A percentile compares a stretch with the other conserved stretches of the same genome.
phyloP scores from a whole-genome alignment of 208 protist species.

The Trichomonas tenax region DNA sequence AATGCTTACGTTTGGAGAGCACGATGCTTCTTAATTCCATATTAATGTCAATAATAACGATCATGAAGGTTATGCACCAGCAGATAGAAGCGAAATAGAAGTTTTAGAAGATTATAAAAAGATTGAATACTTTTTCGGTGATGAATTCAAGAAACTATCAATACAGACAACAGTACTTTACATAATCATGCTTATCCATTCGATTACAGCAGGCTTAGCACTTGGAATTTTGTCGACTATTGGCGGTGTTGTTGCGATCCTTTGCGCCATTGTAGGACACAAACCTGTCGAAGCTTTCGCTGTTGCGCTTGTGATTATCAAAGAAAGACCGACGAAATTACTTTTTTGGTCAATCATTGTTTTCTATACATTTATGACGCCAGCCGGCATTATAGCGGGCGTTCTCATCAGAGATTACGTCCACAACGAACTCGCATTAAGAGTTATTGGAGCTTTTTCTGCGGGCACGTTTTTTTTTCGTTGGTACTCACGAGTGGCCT shows the following conservation, averaged over 20 bases:
- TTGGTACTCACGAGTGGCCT: neutral
- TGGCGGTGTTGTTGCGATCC: neutral
- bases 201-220: neutral
- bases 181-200: neutral
- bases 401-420: neutral
- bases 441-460: neutral
- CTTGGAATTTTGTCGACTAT: neutral
- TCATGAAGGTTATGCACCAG: neutral
- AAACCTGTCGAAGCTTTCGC: neutral
- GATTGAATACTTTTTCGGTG: neutral
- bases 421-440: neutral
- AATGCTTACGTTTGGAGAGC: neutral
- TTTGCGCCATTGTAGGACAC: neutral
- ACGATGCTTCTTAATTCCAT: neutral
- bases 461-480: conserved; percentile 1
- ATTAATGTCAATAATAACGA: neutral
- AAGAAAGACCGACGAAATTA: neutral
- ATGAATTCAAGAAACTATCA: neutral
- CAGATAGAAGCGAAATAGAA: neutral
- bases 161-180: neutral
- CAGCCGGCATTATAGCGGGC: neutral
- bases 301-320: neutral
- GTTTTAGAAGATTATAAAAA: neutral
- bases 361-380: neutral
- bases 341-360: neutral